Evolutionary conservation across 208 protist genomes (phyloP).

Genomic region (Trypanosoma melophagium): DNA sequence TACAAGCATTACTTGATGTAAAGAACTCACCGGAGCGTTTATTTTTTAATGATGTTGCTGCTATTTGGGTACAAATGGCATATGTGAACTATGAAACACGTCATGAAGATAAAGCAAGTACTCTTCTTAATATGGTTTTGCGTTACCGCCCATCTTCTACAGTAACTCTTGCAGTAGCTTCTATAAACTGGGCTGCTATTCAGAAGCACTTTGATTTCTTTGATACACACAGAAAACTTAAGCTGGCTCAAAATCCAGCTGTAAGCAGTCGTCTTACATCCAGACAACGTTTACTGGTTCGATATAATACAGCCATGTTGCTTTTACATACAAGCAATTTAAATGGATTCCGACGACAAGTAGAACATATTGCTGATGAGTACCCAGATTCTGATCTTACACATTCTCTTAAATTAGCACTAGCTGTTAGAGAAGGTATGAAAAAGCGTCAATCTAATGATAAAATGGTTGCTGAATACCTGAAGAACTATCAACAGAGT

Average conservation of each 20-base stretch:
- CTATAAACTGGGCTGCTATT: constrained; percentile 73
- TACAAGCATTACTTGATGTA: constrained; percentile 31
- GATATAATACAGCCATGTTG: constrained; percentile 86
- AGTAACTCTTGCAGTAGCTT: constrained; percentile 62
- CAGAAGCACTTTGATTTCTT: constrained; percentile 68
- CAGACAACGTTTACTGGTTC: constrained; percentile 63
- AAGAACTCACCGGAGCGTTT: constrained; percentile 46
- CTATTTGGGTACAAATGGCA: constrained; percentile 82
- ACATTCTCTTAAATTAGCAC: constrained; percentile 59
- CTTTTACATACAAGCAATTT: constrained; percentile 62
- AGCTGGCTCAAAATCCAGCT: constrained; percentile 59
- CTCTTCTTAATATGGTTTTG: constrained; percentile 55
- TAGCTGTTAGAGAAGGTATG: constrained; percentile 51
- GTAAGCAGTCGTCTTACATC: constrained; percentile 57
- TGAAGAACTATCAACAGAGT: constrained; percentile 31
- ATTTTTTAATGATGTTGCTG: constrained; percentile 79
- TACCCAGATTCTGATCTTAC: constrained; percentile 67
- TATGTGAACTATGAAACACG: constrained; percentile 54
- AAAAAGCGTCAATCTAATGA: constrained; percentile 53
- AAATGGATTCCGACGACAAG: constrained; percentile 48
- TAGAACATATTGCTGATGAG: constrained; percentile 65
- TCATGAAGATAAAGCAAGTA: constrained; percentile 48
- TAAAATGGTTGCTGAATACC: constrained; percentile 23
- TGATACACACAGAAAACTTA: constrained; percentile 68
- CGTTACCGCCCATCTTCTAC: constrained; percentile 54